Conservation (phyloP, 106 monocot species). For the Allium sativum region DNA sequence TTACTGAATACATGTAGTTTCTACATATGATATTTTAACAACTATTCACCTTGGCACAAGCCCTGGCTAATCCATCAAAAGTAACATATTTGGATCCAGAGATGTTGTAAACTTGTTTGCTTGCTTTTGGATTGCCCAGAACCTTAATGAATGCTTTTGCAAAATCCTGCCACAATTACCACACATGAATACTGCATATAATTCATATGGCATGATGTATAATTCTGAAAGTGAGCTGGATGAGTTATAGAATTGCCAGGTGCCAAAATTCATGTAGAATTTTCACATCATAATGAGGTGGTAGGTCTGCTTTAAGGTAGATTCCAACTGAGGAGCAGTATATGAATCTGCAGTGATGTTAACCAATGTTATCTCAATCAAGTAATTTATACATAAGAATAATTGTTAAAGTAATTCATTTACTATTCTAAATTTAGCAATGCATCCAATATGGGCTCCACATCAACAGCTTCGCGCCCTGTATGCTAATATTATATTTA, state of each 20-base stretch:
- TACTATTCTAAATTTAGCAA: slow-evolving; percentile 94
- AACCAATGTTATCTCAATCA: neutral
- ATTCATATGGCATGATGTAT: too few relatives aligned
- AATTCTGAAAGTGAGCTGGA: too few relatives aligned
- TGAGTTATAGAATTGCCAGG: too few relatives aligned
- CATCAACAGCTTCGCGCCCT: slow-evolving; percentile 89
- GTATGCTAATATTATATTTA: slow-evolving; percentile 6
- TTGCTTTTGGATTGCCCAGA: slow-evolving; percentile 75
- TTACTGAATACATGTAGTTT: neutral
- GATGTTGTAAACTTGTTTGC: slow-evolving; percentile 88
- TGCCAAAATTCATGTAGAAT: too few relatives aligned
- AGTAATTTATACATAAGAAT: neutral
- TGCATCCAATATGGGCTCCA: slow-evolving; percentile 85
- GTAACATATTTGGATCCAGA: slow-evolving; percentile 93
- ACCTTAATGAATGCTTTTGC: slow-evolving; percentile 69
- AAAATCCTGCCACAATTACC: slow-evolving; percentile 37
- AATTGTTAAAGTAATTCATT: neutral
- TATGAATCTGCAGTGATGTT: slow-evolving; percentile 42
- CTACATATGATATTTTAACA: neutral
- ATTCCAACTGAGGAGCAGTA: slow-evolving; percentile 98
- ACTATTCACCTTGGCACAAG: slow-evolving; percentile 81
- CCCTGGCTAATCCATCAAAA: slow-evolving; percentile 86
- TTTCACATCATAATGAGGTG: slow-evolving; percentile 80
- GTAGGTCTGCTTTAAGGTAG: slow-evolving; percentile 79
- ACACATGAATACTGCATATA: too few relatives aligned